Evolutionary conservation across 2,329 filamentous ascomycete species (phyloP).

Genomic region (Myotisia sp.): DNA sequence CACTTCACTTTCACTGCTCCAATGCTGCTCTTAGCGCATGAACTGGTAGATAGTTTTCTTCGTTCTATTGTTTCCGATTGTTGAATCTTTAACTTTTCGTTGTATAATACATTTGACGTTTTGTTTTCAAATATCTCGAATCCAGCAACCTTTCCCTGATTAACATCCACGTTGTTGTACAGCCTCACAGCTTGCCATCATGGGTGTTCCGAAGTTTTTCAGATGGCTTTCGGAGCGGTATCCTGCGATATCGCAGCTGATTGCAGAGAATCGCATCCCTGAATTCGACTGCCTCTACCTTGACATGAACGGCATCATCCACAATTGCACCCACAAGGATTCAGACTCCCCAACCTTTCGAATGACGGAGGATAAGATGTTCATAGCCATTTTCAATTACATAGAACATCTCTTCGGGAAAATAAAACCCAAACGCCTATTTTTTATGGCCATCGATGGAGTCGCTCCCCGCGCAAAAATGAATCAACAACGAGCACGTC

Average conservation of each 20-base stretch:
- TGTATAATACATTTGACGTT: constrained; percentile 3
- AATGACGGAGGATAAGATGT: constrained; percentile 97
- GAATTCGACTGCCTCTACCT: constrained; percentile 93
- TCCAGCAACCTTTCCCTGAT: constrained; percentile 2
- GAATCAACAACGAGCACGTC: constrained; percentile 94
- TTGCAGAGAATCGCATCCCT: constrained; percentile 95
- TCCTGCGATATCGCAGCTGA: constrained; percentile 93
- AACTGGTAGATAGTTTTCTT: too few relatives aligned
- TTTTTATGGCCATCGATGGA: constrained; percentile 99
- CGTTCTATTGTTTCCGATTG: too few relatives aligned
- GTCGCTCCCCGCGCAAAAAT: constrained; percentile 97
- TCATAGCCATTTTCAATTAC: constrained; percentile 99
- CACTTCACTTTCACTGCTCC: too few relatives aligned
- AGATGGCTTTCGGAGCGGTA: constrained; percentile 99
- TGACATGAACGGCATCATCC: constrained; percentile 96
- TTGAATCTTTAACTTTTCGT: too few relatives aligned
- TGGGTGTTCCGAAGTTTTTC: constrained; percentile 80
- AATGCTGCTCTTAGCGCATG: too few relatives aligned
- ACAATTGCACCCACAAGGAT: constrained; percentile 98
- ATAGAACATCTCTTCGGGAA: constrained; percentile 98
- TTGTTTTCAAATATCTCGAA: not conserved
- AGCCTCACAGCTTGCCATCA: constrained; percentile 22
- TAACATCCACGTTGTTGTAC: not conserved
- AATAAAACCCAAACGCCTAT: constrained; percentile 95
- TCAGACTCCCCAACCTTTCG: constrained; percentile 82